A percentile compares a stretch with the other conserved stretches of the same genome.
Evolutionary conservation across 768 basidiomycete genomes (phyloP).

Genomic region (Termitomyces heimii): DNA sequence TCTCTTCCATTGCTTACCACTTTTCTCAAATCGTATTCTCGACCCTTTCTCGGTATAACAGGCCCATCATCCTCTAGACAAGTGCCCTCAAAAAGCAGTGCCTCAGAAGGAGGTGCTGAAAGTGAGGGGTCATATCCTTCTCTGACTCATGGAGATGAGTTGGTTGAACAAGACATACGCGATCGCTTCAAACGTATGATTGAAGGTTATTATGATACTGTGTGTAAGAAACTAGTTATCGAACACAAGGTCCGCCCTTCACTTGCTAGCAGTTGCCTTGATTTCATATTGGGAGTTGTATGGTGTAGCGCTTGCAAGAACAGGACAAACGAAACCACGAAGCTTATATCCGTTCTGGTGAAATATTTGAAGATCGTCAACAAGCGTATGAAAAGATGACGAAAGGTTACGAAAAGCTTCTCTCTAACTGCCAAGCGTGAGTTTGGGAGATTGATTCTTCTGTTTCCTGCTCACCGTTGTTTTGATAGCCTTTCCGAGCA

Average conservation of each 20-base stretch:
- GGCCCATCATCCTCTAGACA: slow-evolving; percentile 53
- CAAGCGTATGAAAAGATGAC: slow-evolving; percentile 99
- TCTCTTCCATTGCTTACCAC: slow-evolving; percentile 88
- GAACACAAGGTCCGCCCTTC: slow-evolving; percentile 71
- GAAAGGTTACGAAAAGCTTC: slow-evolving; percentile 87
- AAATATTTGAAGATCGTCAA: slow-evolving; percentile 98
- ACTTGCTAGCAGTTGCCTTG: background rate
- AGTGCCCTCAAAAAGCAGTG: slow-evolving; percentile 46
- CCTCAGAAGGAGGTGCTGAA: slow-evolving; percentile 32
- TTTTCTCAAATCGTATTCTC: slow-evolving; percentile 89
- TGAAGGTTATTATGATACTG: slow-evolving; percentile 87
- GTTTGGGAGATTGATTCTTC: slow-evolving; percentile 14
- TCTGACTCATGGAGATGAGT: slow-evolving; percentile 52
- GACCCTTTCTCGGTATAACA: slow-evolving; percentile 79
- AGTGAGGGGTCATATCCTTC: slow-evolving; percentile 32
- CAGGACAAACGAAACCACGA: slow-evolving; percentile 97
- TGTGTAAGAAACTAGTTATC: slow-evolving; percentile 85
- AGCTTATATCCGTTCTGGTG: slow-evolving; percentile 97
- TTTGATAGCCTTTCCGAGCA: slow-evolving; percentile 76
- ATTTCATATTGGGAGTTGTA: background rate
- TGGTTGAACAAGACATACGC: slow-evolving; percentile 81
- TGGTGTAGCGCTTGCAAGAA: slow-evolving; percentile 81
- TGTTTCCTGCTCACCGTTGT: background rate
- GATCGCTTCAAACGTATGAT: slow-evolving; percentile 91
- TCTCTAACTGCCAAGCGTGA: slow-evolving; percentile 84